Percentiles rank a stretch among this genome's conserved stretches.
Conservation (phyloP, 208 protist species). For the Crithidia fasciculata region DNA sequence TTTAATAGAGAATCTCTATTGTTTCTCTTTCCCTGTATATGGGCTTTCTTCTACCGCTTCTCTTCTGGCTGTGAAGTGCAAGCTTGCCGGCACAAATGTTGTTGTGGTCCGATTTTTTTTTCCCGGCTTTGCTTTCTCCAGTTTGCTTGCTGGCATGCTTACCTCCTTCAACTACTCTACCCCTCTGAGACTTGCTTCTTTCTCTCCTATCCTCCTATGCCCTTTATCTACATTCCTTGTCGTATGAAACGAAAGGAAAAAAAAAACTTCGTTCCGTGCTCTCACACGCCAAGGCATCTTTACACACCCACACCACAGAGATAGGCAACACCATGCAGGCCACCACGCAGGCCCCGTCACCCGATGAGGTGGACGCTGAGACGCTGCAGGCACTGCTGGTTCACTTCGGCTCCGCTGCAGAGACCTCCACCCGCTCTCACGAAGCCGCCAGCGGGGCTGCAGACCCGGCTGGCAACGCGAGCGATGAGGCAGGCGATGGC, state of each 20-base stretch:
- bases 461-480: neutral
- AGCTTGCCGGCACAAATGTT: too few relatives aligned
- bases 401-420: conserved; percentile 2
- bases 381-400: conserved; percentile 20
- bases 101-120: too few relatives aligned
- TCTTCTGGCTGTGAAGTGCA: too few relatives aligned
- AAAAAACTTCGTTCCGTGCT: too few relatives aligned
- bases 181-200: neutral
- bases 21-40: too few relatives aligned
- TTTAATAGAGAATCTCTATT: neutral
- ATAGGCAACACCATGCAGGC: neutral
- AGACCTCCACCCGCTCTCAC: neutral
- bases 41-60: too few relatives aligned
- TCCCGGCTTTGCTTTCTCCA: neutral
- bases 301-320: too few relatives aligned
- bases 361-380: conserved; percentile 22
- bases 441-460: neutral
- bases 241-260: too few relatives aligned
- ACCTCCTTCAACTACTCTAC: neutral
- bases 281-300: too few relatives aligned
- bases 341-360: neutral
- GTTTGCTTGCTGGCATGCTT: too few relatives aligned
- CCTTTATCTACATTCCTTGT: neutral
- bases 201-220: neutral
- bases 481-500: neutral